These are phyloP conservation scores for Polyporus arcularius DNA, from an alignment of 768 basidiomycete species.

Conservation along the genomic window DNA sequence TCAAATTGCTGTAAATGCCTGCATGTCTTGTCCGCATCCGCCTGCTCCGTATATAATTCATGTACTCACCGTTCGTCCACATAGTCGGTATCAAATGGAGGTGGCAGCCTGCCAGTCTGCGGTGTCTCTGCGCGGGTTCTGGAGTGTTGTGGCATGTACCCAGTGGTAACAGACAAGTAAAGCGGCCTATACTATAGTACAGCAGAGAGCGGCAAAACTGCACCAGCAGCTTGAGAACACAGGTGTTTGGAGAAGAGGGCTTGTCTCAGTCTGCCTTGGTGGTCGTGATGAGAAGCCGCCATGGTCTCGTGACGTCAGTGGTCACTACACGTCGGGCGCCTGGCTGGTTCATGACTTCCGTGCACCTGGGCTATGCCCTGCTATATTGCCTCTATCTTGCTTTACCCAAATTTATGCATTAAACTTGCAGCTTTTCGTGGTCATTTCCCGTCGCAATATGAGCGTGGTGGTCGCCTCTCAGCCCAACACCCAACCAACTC, in stretches of 20 bases:
- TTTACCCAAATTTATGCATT: too few species aligned
- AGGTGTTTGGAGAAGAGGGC: not conserved
- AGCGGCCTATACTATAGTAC: constrained; percentile 1
- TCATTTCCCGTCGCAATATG: too few species aligned
- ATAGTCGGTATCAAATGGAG: constrained; percentile 53
- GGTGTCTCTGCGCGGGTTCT: not conserved
- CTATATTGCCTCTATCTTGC: too few species aligned
- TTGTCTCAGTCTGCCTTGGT: not conserved
- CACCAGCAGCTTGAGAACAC: constrained; percentile 6
- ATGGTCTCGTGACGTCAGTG: constrained; percentile 17
- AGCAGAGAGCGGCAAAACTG: constrained; percentile 4
- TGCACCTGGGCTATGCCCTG: too few species aligned
- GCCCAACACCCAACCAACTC: too few species aligned
- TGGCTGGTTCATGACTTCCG: too few species aligned
- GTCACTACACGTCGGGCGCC: too few species aligned
- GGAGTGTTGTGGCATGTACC: constrained; percentile 2
- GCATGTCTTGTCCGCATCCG: constrained; percentile 25
- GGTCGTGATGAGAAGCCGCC: not conserved
- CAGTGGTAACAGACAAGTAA: too few species aligned
- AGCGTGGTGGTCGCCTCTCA: too few species aligned
- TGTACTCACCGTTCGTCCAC: constrained; percentile 64
- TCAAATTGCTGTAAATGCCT: constrained; percentile 79
- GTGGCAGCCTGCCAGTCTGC: not conserved
- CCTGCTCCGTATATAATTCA: constrained; percentile 24
- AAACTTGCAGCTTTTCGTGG: too few species aligned